Conservation (phyloP, 1,139 yeast species). For the Zygoascus hellenicus region DNA sequence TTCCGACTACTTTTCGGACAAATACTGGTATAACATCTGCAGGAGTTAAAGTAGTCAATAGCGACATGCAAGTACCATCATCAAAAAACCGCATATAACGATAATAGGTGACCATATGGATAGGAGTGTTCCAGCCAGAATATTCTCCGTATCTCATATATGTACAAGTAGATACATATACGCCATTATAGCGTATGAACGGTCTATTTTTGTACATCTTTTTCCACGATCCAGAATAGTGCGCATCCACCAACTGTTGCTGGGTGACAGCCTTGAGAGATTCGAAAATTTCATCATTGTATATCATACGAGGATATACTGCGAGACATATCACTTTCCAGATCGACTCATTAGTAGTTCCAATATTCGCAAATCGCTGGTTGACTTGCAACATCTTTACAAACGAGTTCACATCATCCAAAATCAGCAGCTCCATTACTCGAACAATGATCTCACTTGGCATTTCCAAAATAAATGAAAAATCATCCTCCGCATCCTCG, state of each 20-base stretch:
- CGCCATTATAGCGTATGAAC: constrained; percentile 70
- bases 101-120: constrained; percentile 80
- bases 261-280: constrained; percentile 13
- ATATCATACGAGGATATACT: constrained; percentile 52
- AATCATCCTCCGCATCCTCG: constrained; percentile 30
- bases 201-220: constrained; percentile 49
- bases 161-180: constrained; percentile 79
- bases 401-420: constrained; percentile 56
- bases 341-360: constrained; percentile 47
- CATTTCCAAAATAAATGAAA: constrained; percentile 51
- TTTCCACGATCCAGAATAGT: constrained; percentile 33
- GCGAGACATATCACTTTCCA: constrained; percentile 55
- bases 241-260: constrained; percentile 13
- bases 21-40: constrained; percentile 40
- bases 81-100: constrained; percentile 76
- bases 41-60: constrained; percentile 27
- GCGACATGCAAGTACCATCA: constrained; percentile 56
- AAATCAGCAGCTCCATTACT: constrained; percentile 50
- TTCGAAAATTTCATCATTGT: constrained; percentile 18
- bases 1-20: constrained; percentile 14
- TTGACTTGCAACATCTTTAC: constrained; percentile 59
- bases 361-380: constrained; percentile 54
- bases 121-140: constrained; percentile 70
- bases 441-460: constrained; percentile 61
- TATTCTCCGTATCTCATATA: constrained; percentile 76